Base-by-base conservation (phyloP, 106 monocot species). In the Iris macrosiphon region DNA sequence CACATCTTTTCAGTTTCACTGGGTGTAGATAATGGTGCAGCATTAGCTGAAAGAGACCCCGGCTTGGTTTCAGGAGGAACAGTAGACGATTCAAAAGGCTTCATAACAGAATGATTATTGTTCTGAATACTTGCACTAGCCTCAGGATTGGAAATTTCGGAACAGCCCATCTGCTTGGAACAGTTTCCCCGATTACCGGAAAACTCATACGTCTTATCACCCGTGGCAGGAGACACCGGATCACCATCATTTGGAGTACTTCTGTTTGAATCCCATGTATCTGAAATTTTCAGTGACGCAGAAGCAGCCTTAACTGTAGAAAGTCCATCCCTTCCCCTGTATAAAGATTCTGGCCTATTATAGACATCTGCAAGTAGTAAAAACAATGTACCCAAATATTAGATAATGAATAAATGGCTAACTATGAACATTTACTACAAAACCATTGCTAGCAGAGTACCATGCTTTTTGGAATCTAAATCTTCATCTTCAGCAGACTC, bases 1-100 rank as follows among this genome's bases (percentile, higher is more conserved):
- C 87, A 81, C 13, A 81, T 60, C 67, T 87, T 87, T 37, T 87
- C 87, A 29, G 35, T 71, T 45, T 81, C 87, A 61, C 20, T 58
- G 5, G 52, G 23, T 20, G 25, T 44, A 31, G 60, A 45, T 40
- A 40, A 16, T 19, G 35, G 5, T n/a, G 26, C 48, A 39, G 30
- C 39, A 23, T 49, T 63, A 40, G 41, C 44, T 3, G 43, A 31
- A 43, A 20, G 30, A 63, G 24, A 9, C 21, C 52, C 31, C 19
- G 22, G 21, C 5, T 15, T 6, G 44, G 31, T 60, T 34, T 64
- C 66, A 50, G 44, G 20, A 32, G 16, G 25, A 41, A 34, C 22
- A 46, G 25, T 62, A 52, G 65, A 31, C 25, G 58, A 38, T 12
- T 53, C 58, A 18, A 18, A 53, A 6, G 57, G 28, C 43, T 31